A percentile compares a stretch with the other conserved stretches of the same genome.
These are phyloP conservation scores for Xylaria nigripes DNA, from an alignment of 495 filamentous ascomycete species.

Conservation along the genomic window DNA sequence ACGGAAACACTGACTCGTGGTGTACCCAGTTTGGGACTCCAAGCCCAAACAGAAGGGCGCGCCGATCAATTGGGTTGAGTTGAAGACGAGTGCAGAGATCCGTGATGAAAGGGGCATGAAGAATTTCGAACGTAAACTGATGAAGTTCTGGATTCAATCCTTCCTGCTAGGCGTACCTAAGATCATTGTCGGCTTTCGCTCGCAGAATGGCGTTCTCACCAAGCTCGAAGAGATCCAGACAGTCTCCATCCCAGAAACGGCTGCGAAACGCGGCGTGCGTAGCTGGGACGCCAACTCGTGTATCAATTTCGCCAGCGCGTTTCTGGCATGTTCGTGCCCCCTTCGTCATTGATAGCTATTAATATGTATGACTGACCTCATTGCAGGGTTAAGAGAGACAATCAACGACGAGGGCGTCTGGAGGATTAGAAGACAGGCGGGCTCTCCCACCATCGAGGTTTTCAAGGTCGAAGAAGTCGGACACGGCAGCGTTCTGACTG, in stretches of 20 bases:
- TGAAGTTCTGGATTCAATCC: constrained; percentile 95
- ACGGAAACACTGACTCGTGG: neutral
- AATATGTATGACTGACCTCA: constrained; percentile 7
- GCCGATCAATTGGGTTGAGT: constrained; percentile 83
- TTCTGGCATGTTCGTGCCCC: constrained; percentile 59
- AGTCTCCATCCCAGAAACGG: constrained; percentile 60
- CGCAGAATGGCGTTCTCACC: constrained; percentile 60
- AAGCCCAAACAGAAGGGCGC: constrained; percentile 57
- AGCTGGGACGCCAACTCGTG: constrained; percentile 86
- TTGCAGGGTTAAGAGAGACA: constrained; percentile 53
- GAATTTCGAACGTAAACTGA: constrained; percentile 78
- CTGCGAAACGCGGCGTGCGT: constrained; percentile 52
- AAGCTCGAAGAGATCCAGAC: constrained; percentile 72
- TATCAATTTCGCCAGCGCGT: constrained; percentile 73
- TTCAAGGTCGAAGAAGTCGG: constrained; percentile 63
- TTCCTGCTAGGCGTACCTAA: constrained; percentile 88
- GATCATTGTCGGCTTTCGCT: constrained; percentile 84
- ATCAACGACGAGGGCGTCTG: constrained; percentile 70
- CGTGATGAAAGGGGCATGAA: constrained; percentile 53
- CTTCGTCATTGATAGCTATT: neutral
- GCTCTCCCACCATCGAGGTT: constrained; percentile 55
- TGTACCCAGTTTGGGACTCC: constrained; percentile 67
- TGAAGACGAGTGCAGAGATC: constrained; percentile 80
- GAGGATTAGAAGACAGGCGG: constrained; percentile 59
- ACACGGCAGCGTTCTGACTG: constrained; percentile 66